Conservation (phyloP, 2,329 filamentous ascomycete genomes). For the Monosporascus sp. region DNA sequence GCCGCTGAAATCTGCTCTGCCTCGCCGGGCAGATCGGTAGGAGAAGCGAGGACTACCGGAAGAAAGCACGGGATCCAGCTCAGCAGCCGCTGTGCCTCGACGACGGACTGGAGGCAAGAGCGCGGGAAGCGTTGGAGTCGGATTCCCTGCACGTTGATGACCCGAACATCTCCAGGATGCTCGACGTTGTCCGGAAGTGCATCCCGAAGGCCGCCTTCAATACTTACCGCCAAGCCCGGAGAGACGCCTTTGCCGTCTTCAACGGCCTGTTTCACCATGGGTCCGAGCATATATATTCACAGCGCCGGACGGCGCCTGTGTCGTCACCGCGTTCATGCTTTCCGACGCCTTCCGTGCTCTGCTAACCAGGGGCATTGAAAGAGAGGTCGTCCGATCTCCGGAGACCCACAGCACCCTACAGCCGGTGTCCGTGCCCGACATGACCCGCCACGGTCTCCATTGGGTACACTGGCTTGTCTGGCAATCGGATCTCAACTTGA, state of each 20-base stretch:
- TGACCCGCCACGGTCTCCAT: constrained; percentile 1
- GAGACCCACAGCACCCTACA: constrained; percentile 3
- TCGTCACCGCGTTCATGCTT: neutral
- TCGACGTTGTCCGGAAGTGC: neutral
- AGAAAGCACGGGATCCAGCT: neutral
- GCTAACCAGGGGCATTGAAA: neutral
- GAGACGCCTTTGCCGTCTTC: neutral
- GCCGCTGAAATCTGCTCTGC: neutral
- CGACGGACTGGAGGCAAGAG: neutral
- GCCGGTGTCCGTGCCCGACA: constrained; percentile 1
- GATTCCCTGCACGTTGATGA: neutral
- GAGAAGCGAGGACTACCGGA: neutral
- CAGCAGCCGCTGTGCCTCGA: neutral
- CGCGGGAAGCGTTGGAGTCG: neutral
- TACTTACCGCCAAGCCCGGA: neutral
- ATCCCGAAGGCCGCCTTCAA: neutral
- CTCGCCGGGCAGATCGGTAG: neutral
- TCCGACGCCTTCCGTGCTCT: neutral
- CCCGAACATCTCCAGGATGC: too few species aligned
- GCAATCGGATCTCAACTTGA: constrained; percentile 1
- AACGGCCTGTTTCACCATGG: neutral
- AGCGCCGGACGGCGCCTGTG: neutral
- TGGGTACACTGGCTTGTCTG: constrained; percentile 1
- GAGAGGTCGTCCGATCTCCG: neutral
- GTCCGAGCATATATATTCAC: neutral